Evolutionary conservation across 2,329 filamentous ascomycete species (phyloP).

Genomic region (Dactylellina parvicollis): DNA sequence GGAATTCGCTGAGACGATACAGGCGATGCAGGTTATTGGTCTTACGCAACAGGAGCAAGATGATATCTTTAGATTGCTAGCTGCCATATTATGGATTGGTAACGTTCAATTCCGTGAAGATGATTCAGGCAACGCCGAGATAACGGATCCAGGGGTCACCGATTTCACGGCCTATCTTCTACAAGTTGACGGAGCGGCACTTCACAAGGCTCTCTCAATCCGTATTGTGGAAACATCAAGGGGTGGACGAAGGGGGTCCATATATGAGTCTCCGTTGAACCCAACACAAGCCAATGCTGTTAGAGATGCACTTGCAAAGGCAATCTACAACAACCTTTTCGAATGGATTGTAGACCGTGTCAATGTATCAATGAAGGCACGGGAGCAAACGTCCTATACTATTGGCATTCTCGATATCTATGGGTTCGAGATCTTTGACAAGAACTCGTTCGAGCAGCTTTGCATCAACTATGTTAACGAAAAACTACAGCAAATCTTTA

Average conservation of each 20-base stretch:
- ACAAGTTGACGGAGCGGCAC: constrained; percentile 83
- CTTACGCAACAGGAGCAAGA: constrained; percentile 89
- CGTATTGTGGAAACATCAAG: constrained; percentile 79
- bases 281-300: constrained; percentile 94
- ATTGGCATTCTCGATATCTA: constrained; percentile 99
- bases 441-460: constrained; percentile 99
- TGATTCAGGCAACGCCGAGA: constrained; percentile 85
- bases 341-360: constrained; percentile 98
- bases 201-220: constrained; percentile 95
- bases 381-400: constrained; percentile 83
- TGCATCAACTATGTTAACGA: constrained; percentile 99
- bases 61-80: constrained; percentile 93
- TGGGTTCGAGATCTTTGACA: constrained; percentile 98
- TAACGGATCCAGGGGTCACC: constrained; percentile 89
- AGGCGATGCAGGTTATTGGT: constrained; percentile 95
- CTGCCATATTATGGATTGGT: constrained; percentile 90
- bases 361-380: constrained; percentile 88
- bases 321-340: constrained; percentile 97
- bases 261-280: constrained; percentile 81
- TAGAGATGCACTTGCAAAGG: constrained; percentile 96
- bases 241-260: constrained; percentile 72
- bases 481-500: constrained; percentile 98
- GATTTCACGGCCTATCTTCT: constrained; percentile 86
- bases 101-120: constrained; percentile 93
- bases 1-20: constrained; percentile 87